These are phyloP conservation scores for Capsicum baccatum DNA, from an alignment of 257 asterid genomes.

Conservation along the genomic window DNA sequence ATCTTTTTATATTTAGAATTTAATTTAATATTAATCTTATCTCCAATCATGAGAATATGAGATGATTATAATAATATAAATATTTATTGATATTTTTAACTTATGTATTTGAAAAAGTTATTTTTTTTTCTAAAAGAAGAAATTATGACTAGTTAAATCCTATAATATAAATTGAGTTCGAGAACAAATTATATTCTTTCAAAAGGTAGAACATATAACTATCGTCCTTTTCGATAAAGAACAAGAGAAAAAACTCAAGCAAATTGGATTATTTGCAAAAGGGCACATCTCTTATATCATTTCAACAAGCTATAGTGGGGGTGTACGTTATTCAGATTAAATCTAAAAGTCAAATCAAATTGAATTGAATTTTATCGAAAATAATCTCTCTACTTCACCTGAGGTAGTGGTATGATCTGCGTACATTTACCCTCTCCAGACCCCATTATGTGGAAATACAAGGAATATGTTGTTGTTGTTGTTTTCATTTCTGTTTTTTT, in stretches of 20 bases:
- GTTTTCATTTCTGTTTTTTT: too few relatives aligned
- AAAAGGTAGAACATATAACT: neutral
- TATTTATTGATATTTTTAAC: neutral
- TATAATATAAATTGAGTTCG: neutral
- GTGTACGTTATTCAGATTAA: too few relatives aligned
- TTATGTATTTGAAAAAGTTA: too few relatives aligned
- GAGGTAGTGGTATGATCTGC: too few relatives aligned
- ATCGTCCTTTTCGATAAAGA: neutral
- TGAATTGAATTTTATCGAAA: too few relatives aligned
- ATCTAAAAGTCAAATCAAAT: too few relatives aligned
- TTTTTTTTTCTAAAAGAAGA: too few relatives aligned
- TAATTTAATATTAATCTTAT: neutral
- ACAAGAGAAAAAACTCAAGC: neutral
- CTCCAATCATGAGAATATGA: neutral
- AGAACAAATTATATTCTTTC: neutral
- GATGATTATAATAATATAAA: neutral
- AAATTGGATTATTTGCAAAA: neutral
- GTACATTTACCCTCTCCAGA: too few relatives aligned
- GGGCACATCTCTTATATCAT: neutral
- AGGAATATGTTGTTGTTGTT: too few relatives aligned
- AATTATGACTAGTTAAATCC: neutral
- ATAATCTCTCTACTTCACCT: too few relatives aligned
- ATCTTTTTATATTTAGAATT: too few relatives aligned
- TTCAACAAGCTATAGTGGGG: neutral
- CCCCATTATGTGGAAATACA: too few relatives aligned